Evolutionary conservation across 2,329 filamentous ascomycete species (phyloP).

Genomic region (Exophiala calicioides): DNA sequence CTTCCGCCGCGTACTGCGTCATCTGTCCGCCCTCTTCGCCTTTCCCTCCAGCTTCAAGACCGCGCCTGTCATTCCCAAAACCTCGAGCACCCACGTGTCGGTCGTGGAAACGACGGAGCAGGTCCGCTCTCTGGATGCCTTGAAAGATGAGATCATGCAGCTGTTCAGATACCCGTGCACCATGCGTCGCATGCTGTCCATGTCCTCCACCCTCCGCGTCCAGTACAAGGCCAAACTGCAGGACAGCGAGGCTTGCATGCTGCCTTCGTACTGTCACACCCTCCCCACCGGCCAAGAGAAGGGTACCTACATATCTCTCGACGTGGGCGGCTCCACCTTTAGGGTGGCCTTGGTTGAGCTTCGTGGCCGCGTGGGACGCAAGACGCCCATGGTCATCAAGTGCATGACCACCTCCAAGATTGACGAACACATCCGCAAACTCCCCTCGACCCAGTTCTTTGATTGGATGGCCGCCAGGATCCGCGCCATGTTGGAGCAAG

Average conservation of each 20-base stretch:
- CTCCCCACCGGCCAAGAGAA: constrained; percentile 61
- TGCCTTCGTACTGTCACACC: constrained; percentile 65
- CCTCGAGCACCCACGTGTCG: constrained; percentile 19
- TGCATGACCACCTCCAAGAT: constrained; percentile 58
- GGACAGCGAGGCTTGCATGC: constrained; percentile 62
- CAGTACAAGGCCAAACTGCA: constrained; percentile 59
- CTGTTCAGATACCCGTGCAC: constrained; percentile 39
- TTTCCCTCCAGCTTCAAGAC: constrained; percentile 38
- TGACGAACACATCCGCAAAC: constrained; percentile 55
- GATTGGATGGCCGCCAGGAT: constrained; percentile 67
- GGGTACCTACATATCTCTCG: constrained; percentile 62
- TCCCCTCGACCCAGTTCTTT: constrained; percentile 61
- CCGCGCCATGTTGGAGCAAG: constrained; percentile 52
- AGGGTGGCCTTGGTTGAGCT: constrained; percentile 63
- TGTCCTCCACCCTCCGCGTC: constrained; percentile 47
- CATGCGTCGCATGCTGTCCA: constrained; percentile 38
- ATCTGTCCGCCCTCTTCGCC: constrained; percentile 43
- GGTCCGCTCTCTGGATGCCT: constrained; percentile 36
- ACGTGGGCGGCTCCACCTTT: constrained; percentile 68
- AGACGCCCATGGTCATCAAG: constrained; percentile 54
- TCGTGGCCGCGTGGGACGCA: constrained; percentile 47
- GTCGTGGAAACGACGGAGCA: constrained; percentile 20
- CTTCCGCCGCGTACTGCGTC: constrained; percentile 29
- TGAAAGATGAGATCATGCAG: constrained; percentile 36
- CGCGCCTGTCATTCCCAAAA: constrained; percentile 21